A percentile compares a stretch with the other conserved stretches of the same genome.
phyloP scores from a whole-genome alignment of 176 grass and related monocot genomes.

The Carex cristatella region DNA sequence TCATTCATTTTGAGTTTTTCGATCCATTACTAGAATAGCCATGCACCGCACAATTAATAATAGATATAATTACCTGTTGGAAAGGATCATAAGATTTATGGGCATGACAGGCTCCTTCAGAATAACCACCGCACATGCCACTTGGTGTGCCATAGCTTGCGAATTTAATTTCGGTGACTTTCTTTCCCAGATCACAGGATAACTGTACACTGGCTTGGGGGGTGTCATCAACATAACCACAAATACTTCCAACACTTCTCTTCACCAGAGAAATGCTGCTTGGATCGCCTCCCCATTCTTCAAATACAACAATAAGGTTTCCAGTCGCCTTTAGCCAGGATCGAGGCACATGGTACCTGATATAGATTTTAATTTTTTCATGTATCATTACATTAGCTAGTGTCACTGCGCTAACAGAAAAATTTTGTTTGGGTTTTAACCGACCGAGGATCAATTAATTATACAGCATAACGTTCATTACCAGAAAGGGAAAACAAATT shows the following conservation, averaged over 20 bases:
- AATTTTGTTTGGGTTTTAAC: no score
- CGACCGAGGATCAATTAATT: no score
- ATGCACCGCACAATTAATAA: no score
- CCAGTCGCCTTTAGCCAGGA: conserved; percentile 91
- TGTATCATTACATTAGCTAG: neutral
- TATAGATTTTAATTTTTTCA: neutral
- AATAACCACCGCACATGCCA: conserved; percentile 64
- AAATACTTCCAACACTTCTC: conserved; percentile 57
- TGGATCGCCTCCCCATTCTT: conserved; percentile 87
- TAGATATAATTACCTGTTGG: conserved; percentile 46
- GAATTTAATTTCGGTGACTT: conserved; percentile 76
- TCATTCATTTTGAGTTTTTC: no score
- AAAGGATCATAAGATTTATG: conserved; percentile 90
- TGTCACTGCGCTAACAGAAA: neutral
- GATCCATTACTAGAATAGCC: no score
- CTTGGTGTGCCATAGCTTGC: conserved; percentile 90
- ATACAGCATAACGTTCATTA: neutral
- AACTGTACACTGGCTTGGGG: conserved; percentile 53
- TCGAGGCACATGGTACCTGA: conserved; percentile 95
- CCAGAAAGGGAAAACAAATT: conserved; percentile 2
- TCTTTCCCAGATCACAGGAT: conserved; percentile 57
- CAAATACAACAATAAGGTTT: conserved; percentile 83
- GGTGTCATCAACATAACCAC: conserved; percentile 46
- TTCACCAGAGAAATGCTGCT: conserved; percentile 70
- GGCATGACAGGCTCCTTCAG: conserved; percentile 80